These are phyloP conservation scores for Hygrocybe coccinea DNA, from an alignment of 768 basidiomycete genomes.

Conservation along the genomic window DNA sequence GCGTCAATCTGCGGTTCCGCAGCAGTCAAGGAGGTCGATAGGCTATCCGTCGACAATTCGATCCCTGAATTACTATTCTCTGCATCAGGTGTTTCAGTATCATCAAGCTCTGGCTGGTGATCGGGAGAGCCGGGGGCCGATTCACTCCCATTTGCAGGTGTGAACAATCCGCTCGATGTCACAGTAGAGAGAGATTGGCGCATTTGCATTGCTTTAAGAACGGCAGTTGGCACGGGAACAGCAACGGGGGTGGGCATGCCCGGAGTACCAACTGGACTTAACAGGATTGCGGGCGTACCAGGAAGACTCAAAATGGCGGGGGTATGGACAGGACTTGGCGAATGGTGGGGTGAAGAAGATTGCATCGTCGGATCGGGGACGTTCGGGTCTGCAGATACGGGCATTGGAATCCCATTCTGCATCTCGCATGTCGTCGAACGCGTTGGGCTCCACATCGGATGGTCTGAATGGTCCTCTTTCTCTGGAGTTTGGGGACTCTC, in stretches of 20 bases:
- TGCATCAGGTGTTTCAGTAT: not conserved
- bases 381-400: conserved; percentile 37
- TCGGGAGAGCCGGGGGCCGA: not conserved
- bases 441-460: not conserved
- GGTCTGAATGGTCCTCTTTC: not conserved
- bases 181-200: conserved; percentile 5
- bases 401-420: conserved; percentile 29
- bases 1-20: not conserved
- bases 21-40: too few species aligned
- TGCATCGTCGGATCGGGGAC: conserved; percentile 34
- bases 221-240: conserved; percentile 18
- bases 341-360: conserved; percentile 12
- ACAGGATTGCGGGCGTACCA: conserved; percentile 17
- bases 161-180: conserved; percentile 35
- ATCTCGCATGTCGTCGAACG: conserved; percentile 5
- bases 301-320: conserved; percentile 11
- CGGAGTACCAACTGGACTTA: conserved; percentile 21
- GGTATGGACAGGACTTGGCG: conserved; percentile 5
- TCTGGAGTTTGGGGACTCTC: not conserved
- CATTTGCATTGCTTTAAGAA: conserved; percentile 20
- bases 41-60: too few species aligned
- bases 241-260: conserved; percentile 18
- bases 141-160: conserved; percentile 20
- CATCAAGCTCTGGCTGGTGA: not conserved
- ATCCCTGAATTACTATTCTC: not conserved